Percentiles rank a stretch among this genome's conserved stretches.
Evolutionary conservation across 1,139 yeast species (phyloP).

Genomic region (Pichiaceae sp.): DNA sequence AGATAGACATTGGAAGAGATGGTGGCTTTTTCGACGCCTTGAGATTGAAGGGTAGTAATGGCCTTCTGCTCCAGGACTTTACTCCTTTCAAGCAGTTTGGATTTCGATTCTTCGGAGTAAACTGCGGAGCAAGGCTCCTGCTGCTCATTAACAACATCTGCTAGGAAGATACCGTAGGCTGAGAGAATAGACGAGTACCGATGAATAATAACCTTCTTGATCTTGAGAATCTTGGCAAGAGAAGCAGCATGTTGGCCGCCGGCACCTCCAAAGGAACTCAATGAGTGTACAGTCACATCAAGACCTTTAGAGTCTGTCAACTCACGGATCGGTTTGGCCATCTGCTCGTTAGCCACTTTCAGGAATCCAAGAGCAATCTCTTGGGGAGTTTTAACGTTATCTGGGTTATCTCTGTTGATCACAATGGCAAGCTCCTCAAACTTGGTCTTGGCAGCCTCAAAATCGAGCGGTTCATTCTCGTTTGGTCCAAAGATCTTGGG

Average conservation of each 20-base stretch:
- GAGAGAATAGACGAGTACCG: conserved; percentile 47
- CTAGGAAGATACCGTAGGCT: conserved; percentile 49
- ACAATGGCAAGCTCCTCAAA: conserved; percentile 32
- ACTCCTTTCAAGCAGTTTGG: conserved; percentile 23
- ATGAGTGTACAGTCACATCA: conserved; percentile 33
- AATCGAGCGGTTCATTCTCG: conserved; percentile 43
- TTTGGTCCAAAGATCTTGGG: conserved; percentile 54
- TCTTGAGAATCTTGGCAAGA: conserved; percentile 40
- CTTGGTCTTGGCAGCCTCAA: conserved; percentile 28
- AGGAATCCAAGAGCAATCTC: conserved; percentile 47
- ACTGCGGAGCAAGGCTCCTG: conserved; percentile 48
- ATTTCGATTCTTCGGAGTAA: conserved; percentile 29
- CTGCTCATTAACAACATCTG: conserved; percentile 54
- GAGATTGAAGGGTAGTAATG: no score
- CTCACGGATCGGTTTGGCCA: conserved; percentile 50
- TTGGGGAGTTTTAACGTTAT: conserved; percentile 27
- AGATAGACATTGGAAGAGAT: conserved; percentile 48
- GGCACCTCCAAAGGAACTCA: conserved; percentile 50
- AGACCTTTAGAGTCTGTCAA: conserved; percentile 49
- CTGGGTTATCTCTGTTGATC: conserved; percentile 27
- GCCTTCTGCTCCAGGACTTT: conserved; percentile 49
- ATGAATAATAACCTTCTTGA: conserved; percentile 38
- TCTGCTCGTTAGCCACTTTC: conserved; percentile 45
- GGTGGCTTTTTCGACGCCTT: conserved; percentile 15
- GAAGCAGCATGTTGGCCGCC: conserved; percentile 52